These are phyloP conservation scores for Coemansia sp. DNA, from an alignment of 192 early-diverging fungal genomes.

Conservation along the genomic window DNA sequence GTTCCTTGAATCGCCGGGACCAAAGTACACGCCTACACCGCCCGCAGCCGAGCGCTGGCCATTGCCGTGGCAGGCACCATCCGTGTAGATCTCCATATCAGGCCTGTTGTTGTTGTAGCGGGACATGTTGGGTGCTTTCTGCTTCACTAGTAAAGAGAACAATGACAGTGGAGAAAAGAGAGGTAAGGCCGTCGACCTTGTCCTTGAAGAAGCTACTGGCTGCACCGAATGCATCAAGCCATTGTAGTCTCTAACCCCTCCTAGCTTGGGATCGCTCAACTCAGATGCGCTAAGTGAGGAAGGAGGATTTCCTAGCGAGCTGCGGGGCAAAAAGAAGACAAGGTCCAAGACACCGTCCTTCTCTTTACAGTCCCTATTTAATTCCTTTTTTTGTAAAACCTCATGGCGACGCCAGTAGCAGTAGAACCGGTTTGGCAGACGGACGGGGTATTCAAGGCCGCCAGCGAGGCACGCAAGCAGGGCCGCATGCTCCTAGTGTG, in stretches of 20 bases:
- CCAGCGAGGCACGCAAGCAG: background rate
- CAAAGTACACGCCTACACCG: constrained; percentile 58
- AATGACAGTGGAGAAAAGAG: background rate
- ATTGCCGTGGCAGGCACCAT: constrained; percentile 55
- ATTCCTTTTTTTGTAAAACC: background rate
- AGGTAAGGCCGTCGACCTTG: background rate
- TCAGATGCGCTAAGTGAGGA: no score
- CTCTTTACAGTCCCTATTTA: no score
- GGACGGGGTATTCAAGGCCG: background rate
- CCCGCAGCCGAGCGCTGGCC: constrained; percentile 44
- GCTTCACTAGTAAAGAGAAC: background rate
- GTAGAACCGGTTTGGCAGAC: background rate
- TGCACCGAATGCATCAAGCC: no score
- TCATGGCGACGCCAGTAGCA: background rate
- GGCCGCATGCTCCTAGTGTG: background rate
- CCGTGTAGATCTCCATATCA: constrained; percentile 45
- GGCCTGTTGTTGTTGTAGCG: background rate
- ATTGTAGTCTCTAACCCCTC: no score
- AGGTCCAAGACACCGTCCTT: background rate
- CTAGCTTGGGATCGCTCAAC: no score
- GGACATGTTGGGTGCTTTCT: background rate
- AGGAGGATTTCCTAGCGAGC: background rate
- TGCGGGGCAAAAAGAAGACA: background rate
- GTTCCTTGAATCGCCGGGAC: constrained; percentile 50
- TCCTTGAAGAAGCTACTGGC: no score